A percentile compares a stretch with the other conserved stretches of the same genome.
phyloP scores from a whole-genome alignment of 2,329 filamentous ascomycete genomes.

The Fusarium sp. region DNA sequence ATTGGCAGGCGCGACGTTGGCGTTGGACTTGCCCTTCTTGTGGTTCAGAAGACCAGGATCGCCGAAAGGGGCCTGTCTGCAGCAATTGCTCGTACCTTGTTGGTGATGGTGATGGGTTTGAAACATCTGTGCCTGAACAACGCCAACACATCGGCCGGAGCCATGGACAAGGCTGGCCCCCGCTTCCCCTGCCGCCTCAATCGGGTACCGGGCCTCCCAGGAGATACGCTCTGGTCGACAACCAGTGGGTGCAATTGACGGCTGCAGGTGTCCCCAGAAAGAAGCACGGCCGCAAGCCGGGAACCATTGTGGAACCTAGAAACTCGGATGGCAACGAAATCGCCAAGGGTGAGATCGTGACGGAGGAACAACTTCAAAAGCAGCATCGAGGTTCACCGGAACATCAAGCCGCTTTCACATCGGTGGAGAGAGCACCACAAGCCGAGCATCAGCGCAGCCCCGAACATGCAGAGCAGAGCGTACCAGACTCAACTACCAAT shows the following conservation, averaged over 20 bases:
- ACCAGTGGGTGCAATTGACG: conserved; percentile 62
- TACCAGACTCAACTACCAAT: neutral
- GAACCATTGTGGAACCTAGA: conserved; percentile 62
- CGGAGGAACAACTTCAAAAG: neutral
- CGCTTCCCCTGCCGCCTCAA: conserved; percentile 38
- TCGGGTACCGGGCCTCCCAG: conserved; percentile 44
- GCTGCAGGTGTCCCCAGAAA: conserved; percentile 70
- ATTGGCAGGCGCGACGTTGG: neutral
- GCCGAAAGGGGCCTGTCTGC: neutral
- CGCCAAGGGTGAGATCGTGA: conserved; percentile 48
- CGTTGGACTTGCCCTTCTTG: neutral
- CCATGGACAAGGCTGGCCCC: conserved; percentile 33
- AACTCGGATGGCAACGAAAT: conserved; percentile 52
- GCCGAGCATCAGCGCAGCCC: neutral
- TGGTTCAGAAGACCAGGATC: neutral
- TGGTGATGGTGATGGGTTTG: neutral
- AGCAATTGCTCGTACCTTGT: neutral
- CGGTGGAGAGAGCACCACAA: neutral
- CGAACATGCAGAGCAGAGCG: neutral
- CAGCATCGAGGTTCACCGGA: neutral
- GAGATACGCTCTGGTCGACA: conserved; percentile 51
- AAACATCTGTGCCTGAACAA: neutral
- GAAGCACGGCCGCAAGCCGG: conserved; percentile 75
- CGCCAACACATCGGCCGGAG: conserved; percentile 24
- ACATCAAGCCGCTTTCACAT: neutral